Evolutionary conservation across 768 basidiomycete genomes (phyloP).

Genomic region (Leccinum subtestaceum): DNA sequence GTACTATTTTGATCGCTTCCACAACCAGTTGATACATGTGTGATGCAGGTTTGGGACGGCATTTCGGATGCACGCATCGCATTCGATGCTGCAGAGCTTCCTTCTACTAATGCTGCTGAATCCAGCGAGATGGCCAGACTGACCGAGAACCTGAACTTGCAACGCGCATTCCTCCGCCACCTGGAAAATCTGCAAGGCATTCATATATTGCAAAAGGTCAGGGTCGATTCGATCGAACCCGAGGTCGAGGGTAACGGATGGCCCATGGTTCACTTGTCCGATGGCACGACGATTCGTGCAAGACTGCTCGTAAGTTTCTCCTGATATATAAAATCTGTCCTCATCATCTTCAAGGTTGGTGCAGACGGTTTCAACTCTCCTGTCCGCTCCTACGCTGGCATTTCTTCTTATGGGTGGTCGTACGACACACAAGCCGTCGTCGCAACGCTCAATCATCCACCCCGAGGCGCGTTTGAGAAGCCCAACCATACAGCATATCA

Average conservation of each 20-base stretch:
- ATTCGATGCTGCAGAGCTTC: slow-evolving; percentile 50
- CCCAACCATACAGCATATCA: slow-evolving; percentile 87
- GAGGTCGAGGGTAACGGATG: slow-evolving; percentile 55
- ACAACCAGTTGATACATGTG: slow-evolving; percentile 1
- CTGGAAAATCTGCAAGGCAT: slow-evolving; percentile 53
- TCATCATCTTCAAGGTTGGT: slow-evolving; percentile 58
- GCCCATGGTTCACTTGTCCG: slow-evolving; percentile 77
- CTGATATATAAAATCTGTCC: not conserved
- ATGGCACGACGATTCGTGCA: slow-evolving; percentile 61
- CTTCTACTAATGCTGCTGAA: slow-evolving; percentile 25
- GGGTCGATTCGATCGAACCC: slow-evolving; percentile 66
- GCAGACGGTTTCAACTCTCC: slow-evolving; percentile 96
- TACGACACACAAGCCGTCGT: slow-evolving; percentile 91
- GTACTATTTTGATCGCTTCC: slow-evolving; percentile 8
- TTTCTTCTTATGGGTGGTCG: slow-evolving; percentile 86
- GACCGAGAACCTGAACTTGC: slow-evolving; percentile 92
- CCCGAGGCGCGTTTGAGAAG: slow-evolving; percentile 57
- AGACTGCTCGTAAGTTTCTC: slow-evolving; percentile 63
- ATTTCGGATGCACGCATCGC: slow-evolving; percentile 74
- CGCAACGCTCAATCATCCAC: slow-evolving; percentile 76
- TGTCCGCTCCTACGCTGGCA: slow-evolving; percentile 81
- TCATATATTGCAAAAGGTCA: slow-evolving; percentile 66
- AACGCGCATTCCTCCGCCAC: slow-evolving; percentile 73
- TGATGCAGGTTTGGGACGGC: slow-evolving; percentile 84
- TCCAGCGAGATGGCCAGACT: slow-evolving; percentile 69